Base-by-base conservation (phyloP, 768 basidiomycete genomes). In the Boletus vinaceobasis region DNA sequence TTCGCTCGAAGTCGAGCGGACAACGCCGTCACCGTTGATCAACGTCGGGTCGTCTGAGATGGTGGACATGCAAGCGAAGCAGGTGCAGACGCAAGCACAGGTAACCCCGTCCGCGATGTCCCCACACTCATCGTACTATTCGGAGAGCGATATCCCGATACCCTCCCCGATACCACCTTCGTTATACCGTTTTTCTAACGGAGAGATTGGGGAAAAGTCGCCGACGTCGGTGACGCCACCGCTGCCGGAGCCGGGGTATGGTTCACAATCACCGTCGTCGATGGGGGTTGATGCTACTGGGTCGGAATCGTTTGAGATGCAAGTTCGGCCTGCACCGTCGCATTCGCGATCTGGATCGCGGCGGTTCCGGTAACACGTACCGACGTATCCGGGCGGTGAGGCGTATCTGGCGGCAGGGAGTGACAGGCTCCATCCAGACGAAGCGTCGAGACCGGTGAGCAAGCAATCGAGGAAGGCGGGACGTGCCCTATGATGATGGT, bases 151-250 rank as follows among this genome's bases (percentile, higher is more conserved):
- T 66, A 65, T 85, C 68, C 74, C 78, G 2, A 63, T 75, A 5
- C 77, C 83, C 13, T 87, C 87, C 5, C 86, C 87, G 0, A 65
- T 82, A 40, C 81, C 85, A 3, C 77, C 69, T 57, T 73, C 83
- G 5, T 68, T 75, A 53, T 80, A 79, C 65, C 74, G 68, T 48
- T 75, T 75, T 51, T 60, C 82, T 2, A 63, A 73, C 35, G 81
- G 79, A 7, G 78, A 81, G 56, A 64, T 79, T 5, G 77, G 74
- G 33, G 76, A 66, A 50, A 75, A 45, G 19, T 61, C 23, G 17
- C 27, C 47, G 21, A 40, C 42, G 19, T 57, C 57, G 43, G 26
- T 17, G 8, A 47, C 53, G 11, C 48, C 57, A 9, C 48, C 61
- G 0, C 31, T 48, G 14, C 57, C 56, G 2, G 48, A 45, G 21